phyloP scores from a whole-genome alignment of 192 early-diverging fungal species.

The Entrophospora sp. region DNA sequence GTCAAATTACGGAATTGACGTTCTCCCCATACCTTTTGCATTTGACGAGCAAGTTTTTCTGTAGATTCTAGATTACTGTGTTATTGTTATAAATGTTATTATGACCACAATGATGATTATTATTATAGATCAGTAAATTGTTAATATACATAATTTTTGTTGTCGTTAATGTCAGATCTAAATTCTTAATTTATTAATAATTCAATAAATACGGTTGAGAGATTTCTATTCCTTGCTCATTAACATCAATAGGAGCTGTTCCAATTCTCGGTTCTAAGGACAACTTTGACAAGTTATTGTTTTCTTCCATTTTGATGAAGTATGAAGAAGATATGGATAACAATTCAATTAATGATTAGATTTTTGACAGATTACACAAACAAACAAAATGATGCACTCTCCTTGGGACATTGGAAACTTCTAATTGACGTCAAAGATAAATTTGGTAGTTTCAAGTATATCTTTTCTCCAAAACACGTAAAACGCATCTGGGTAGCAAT shows the following conservation, averaged over 20 bases:
- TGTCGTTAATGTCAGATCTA: not conserved
- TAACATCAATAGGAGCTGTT: not conserved
- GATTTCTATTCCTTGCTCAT: not conserved
- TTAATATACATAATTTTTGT: not conserved
- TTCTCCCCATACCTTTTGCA: conserved; percentile 8
- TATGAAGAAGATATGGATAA: no score
- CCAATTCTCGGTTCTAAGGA: conserved; percentile 2
- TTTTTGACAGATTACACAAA: no score
- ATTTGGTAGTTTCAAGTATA: no score
- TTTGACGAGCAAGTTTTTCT: conserved; percentile 2
- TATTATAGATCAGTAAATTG: not conserved
- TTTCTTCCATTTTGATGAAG: no score
- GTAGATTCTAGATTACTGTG: conserved; percentile 5
- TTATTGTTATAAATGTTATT: not conserved
- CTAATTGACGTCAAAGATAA: no score
- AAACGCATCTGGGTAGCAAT: no score
- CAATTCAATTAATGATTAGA: no score
- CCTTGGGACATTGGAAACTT: no score
- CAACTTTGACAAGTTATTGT: not conserved
- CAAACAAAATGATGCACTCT: no score
- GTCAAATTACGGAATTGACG: not conserved
- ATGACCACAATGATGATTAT: not conserved
- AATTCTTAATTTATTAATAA: not conserved
- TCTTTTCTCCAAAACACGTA: no score
- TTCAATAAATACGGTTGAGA: not conserved